Evolutionary conservation across 2,329 filamentous ascomycete species (phyloP).

Genomic region (Huntiella omanensis): DNA sequence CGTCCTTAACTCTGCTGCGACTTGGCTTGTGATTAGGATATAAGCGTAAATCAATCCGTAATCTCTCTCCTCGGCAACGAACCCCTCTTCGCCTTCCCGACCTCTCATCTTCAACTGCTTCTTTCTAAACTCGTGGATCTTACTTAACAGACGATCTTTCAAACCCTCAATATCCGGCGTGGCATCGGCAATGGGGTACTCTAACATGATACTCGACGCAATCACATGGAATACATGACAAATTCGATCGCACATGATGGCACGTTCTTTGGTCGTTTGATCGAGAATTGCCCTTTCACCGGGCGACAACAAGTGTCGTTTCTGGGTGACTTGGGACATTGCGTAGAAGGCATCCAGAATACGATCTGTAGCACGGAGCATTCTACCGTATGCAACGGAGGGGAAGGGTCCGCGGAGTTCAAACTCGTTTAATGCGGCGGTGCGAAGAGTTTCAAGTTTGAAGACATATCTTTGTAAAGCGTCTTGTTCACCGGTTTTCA

Average conservation of each 20-base stretch:
- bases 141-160: slow-evolving; percentile 66
- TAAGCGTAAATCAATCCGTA: slow-evolving; percentile 90
- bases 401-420: slow-evolving; percentile 79
- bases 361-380: slow-evolving; percentile 62
- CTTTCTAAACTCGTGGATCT: slow-evolving; percentile 72
- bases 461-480: slow-evolving; percentile 66
- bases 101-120: slow-evolving; percentile 28
- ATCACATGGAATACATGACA: slow-evolving; percentile 77
- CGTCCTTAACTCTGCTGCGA: slow-evolving; percentile 43
- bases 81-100: slow-evolving; percentile 15
- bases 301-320: slow-evolving; percentile 53
- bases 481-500: slow-evolving; percentile 73
- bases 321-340: slow-evolving; percentile 82
- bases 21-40: slow-evolving; percentile 48
- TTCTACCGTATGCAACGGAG: slow-evolving; percentile 47
- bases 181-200: slow-evolving; percentile 80
- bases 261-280: slow-evolving; percentile 62
- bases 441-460: slow-evolving; percentile 54
- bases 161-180: slow-evolving; percentile 66
- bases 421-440: slow-evolving; percentile 65
- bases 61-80: slow-evolving; percentile 50
- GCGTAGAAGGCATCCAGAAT: slow-evolving; percentile 90
- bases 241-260: slow-evolving; percentile 68
- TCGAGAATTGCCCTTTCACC: slow-evolving; percentile 67
- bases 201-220: slow-evolving; percentile 81